Percentiles rank a stretch among this genome's conserved stretches.
These are phyloP conservation scores for Suhomyces sp. DNA, from an alignment of 805 yeast species.

Conservation along the genomic window DNA sequence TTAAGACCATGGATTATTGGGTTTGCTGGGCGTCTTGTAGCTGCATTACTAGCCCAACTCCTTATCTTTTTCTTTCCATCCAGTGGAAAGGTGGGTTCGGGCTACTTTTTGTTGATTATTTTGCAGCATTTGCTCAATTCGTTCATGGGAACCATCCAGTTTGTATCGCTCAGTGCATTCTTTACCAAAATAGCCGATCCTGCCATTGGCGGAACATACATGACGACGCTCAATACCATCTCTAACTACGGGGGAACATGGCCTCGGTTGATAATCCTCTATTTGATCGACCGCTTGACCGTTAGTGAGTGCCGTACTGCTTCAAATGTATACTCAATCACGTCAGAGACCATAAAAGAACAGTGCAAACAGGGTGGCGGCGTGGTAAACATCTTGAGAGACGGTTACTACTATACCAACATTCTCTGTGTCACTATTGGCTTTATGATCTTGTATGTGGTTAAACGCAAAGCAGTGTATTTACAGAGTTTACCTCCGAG, in stretches of 20 bases:
- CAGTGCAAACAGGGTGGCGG: constrained; percentile 59
- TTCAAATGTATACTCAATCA: constrained; percentile 10
- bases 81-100: constrained; percentile 43
- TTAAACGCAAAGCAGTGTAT: constrained; percentile 56
- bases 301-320: constrained; percentile 50
- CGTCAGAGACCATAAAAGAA: constrained; percentile 39
- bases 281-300: constrained; percentile 78
- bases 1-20: constrained; percentile 89
- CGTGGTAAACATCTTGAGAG: constrained; percentile 49
- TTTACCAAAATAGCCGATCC: constrained; percentile 97
- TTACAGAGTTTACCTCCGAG: constrained; percentile 71
- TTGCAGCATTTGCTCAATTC: constrained; percentile 81
- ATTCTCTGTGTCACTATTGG: constrained; percentile 69
- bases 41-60: constrained; percentile 74
- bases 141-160: constrained; percentile 92
- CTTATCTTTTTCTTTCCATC: constrained; percentile 72
- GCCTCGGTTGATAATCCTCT: constrained; percentile 84
- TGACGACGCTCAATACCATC: constrained; percentile 92
- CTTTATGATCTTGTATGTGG: constrained; percentile 61
- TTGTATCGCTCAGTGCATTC: constrained; percentile 91
- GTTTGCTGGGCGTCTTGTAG: constrained; percentile 71
- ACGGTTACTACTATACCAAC: constrained; percentile 85
- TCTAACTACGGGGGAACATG: constrained; percentile 96
- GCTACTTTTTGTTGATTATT: constrained; percentile 69
- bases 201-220: constrained; percentile 92